These are phyloP conservation scores for Aquilaria agallochum DNA, from an alignment of 441 rosid genomes.

Conservation along the genomic window DNA sequence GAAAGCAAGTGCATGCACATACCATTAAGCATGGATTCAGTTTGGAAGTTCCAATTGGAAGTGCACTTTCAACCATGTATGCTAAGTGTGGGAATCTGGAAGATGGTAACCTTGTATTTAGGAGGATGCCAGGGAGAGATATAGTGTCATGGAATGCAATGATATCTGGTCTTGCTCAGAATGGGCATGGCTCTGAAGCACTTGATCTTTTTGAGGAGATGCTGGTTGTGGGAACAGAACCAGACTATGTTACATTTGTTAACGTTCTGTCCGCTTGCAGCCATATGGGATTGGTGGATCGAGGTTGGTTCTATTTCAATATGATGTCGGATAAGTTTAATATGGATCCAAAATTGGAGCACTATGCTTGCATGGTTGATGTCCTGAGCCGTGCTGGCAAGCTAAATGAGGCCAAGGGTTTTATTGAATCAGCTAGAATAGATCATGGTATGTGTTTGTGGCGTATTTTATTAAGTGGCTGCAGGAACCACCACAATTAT, in stretches of 20 bases:
- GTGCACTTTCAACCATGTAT: conserved; percentile 80
- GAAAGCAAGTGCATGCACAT: conserved; percentile 73
- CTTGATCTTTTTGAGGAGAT: conserved; percentile 75
- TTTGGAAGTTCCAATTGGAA: conserved; percentile 58
- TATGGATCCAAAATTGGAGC: conserved; percentile 62
- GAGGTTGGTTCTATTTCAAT: conserved; percentile 58
- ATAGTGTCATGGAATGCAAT: conserved; percentile 81
- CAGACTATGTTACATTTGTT: conserved; percentile 72
- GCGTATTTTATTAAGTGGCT: conserved; percentile 76
- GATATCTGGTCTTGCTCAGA: conserved; percentile 83
- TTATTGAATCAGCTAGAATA: conserved; percentile 62
- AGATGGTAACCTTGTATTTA: conserved; percentile 63
- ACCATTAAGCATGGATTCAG: conserved; percentile 59
- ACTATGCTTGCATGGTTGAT: conserved; percentile 89
- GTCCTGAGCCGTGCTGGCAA: conserved; percentile 78
- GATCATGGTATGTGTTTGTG: conserved; percentile 74
- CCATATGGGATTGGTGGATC: conserved; percentile 75
- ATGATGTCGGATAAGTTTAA: conserved; percentile 57
- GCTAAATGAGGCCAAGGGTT: conserved; percentile 68
- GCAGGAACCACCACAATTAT: conserved; percentile 58
- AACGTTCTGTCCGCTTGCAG: conserved; percentile 86
- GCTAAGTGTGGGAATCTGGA: conserved; percentile 75
- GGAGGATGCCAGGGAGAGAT: conserved; percentile 60
- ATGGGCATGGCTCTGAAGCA: conserved; percentile 67
- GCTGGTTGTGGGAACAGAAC: conserved; percentile 51